Base-by-base conservation (phyloP, 2,329 filamentous ascomycete genomes). In the Fusarium xylarioides region DNA sequence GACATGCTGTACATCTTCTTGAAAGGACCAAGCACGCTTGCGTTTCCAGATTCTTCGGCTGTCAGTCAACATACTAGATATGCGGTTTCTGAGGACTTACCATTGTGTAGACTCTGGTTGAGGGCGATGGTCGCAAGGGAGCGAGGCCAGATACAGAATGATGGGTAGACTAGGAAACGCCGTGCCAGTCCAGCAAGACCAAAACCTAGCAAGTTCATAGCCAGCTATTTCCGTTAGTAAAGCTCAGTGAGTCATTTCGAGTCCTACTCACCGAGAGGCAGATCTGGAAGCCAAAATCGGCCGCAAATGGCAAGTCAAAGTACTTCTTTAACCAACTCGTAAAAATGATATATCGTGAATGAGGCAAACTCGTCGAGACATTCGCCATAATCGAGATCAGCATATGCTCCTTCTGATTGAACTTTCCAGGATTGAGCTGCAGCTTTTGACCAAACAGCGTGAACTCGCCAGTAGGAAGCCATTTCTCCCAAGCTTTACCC, bases 391-490 rank as follows among this genome's bases (percentile, higher is more conserved):
- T 87, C 7, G 86, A 86, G 40, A 89, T 86, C n/a, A 90, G 79
- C 82, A 88, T 87, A 73, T 90, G 88, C 77, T 90, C 88, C 75
- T 90, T 90, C 73, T 85, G 85, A 55, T 85, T 87, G 77, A 90
- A 90, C 1, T 83, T 84, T 0, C 87, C 87, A 0, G 88, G 86
- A 69, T 89, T 89, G 19, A 89, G 79, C 14, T 81, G 82, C 66
- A 86, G 81, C 15, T 81, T 79, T 2, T 79, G 68, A 0, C 85
- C 85, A 56, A 80, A 80, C 10, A 87, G 58, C 1, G 80, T 83
- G 62, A 88, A 65, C 8, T 84, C 82, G 80, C 83, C 85, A 57
- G 84, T 82, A 0, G 86, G 86, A 1, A 88, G 74, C 19, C 80
- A 69, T 44, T 74, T 82, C 18, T 85, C 85, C 38, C 86, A 79